phyloP scores from a whole-genome alignment of 176 grass and related monocot species.

The Oryza nivara region DNA sequence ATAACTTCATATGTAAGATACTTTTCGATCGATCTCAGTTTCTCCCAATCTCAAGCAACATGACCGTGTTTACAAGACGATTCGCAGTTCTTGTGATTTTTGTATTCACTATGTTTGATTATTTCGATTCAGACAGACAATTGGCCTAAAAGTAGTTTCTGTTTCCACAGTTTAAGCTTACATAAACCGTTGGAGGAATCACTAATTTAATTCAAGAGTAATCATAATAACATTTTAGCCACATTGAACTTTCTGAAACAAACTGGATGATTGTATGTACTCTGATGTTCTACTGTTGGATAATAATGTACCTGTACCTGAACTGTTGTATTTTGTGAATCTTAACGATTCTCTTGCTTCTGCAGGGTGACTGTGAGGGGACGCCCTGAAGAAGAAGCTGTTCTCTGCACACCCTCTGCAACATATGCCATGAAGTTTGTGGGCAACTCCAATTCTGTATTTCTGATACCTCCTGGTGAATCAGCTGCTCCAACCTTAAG shows the following conservation, averaged over 20 bases:
- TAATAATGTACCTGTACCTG: background rate
- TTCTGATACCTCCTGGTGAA: constrained; percentile 69
- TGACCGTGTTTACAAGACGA: background rate
- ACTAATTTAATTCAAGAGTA: background rate
- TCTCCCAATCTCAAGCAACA: background rate
- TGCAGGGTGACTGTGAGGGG: constrained; percentile 67
- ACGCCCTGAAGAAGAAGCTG: constrained; percentile 75
- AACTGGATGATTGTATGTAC: background rate
- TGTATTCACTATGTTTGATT: background rate
- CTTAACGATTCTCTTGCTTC: background rate
- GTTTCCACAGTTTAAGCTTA: background rate
- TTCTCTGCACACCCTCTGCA: constrained; percentile 80
- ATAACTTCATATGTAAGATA: background rate
- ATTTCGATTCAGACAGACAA: background rate
- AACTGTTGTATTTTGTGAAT: background rate
- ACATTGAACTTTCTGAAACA: background rate
- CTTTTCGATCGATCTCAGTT: background rate
- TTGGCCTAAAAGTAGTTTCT: too few species aligned
- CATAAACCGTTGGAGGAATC: background rate
- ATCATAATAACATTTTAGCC: background rate
- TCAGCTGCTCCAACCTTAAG: constrained; percentile 22
- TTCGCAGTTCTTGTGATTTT: background rate
- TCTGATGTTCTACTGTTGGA: background rate
- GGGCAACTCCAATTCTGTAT: constrained; percentile 81
- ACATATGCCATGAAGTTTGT: constrained; percentile 98